These are phyloP conservation scores for Fulvia fulva DNA, from an alignment of 2,329 filamentous ascomycete species.

Conservation along the genomic window DNA sequence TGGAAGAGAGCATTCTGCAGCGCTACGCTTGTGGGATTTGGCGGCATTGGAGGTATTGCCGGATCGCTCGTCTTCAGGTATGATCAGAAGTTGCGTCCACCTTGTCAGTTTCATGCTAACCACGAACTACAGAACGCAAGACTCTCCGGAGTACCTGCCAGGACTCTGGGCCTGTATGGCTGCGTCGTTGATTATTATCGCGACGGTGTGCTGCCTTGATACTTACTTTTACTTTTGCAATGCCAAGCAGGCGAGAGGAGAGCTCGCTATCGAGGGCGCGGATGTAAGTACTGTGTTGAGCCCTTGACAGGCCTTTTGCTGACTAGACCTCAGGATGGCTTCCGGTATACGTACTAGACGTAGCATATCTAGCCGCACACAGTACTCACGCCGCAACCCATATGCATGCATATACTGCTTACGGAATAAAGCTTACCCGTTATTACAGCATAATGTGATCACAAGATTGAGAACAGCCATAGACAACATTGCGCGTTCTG, in stretches of 20 bases:
- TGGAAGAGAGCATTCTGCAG: conserved; percentile 80
- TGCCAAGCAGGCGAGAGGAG: conserved; percentile 19
- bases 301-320: background rate
- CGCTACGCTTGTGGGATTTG: conserved; percentile 69
- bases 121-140: conserved; percentile 9
- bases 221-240: conserved; percentile 23
- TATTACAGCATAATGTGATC: no score
- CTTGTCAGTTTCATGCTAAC: background rate
- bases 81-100: background rate
- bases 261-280: conserved; percentile 21
- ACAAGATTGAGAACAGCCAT: no score
- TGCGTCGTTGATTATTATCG: conserved; percentile 21
- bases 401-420: no score
- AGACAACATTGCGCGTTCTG: no score
- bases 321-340: conserved; percentile 13
- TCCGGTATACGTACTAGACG: conserved; percentile 16
- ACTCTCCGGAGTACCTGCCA: conserved; percentile 21
- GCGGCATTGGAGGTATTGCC: conserved; percentile 36
- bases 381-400: background rate
- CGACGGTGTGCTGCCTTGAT: conserved; percentile 18
- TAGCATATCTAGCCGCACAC: background rate
- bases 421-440: no score
- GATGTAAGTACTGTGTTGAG: conserved; percentile 17
- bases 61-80: conserved; percentile 16
- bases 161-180: conserved; percentile 26